Conservation (phyloP, 225 moss, liverwort and hornwort species). For the Marchantia paleacea region DNA sequence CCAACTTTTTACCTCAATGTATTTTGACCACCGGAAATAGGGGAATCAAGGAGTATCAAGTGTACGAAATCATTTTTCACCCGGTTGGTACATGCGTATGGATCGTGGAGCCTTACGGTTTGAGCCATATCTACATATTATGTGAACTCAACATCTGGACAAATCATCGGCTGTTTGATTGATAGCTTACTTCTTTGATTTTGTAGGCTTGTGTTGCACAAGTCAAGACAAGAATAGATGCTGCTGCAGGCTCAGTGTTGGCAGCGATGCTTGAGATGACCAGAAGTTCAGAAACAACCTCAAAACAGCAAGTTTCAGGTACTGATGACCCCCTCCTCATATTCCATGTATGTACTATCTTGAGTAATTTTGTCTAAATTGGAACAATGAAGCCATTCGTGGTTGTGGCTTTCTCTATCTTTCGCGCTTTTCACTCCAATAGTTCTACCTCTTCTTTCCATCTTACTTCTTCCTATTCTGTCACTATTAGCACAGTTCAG, state of each 20-base stretch:
- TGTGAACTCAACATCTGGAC: too few relatives aligned
- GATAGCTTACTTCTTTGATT: not conserved
- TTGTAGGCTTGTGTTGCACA: slow-evolving; percentile 69
- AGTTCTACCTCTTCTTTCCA: too few relatives aligned
- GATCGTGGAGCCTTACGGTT: not conserved
- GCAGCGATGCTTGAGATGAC: slow-evolving; percentile 75
- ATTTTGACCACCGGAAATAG: not conserved
- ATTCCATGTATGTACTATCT: not conserved
- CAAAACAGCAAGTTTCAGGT: slow-evolving; percentile 72
- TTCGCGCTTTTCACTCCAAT: too few relatives aligned
- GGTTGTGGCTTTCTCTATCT: too few relatives aligned
- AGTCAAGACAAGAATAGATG: slow-evolving; percentile 66
- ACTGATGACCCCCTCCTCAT: not conserved
- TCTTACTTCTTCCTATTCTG: too few relatives aligned
- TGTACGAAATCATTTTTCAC: not conserved
- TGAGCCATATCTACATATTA: not conserved
- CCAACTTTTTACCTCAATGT: not conserved
- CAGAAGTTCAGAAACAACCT: slow-evolving; percentile 54
- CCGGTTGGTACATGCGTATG: not conserved
- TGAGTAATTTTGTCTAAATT: not conserved
- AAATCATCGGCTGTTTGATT: not conserved
- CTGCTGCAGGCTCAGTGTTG: slow-evolving; percentile 71
- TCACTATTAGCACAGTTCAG: too few relatives aligned
- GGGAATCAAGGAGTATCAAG: not conserved
- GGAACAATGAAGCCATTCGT: too few relatives aligned